A percentile compares a stretch with the other conserved stretches of the same genome.
These are phyloP conservation scores for Phytophthora aleatoria DNA, from an alignment of 352 stramenopile genomes.

Conservation along the genomic window DNA sequence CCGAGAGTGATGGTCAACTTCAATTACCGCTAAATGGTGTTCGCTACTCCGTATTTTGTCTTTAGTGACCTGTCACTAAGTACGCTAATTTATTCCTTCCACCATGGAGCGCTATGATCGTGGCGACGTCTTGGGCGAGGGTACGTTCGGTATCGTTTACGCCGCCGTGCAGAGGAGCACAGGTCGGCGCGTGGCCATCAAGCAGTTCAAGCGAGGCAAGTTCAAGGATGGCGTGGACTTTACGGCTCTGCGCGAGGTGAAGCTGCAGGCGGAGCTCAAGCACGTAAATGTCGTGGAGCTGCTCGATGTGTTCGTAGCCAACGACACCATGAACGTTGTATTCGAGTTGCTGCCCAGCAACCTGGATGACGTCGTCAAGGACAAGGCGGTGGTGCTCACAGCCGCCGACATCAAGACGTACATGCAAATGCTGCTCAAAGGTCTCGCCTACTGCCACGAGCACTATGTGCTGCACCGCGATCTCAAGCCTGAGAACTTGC, in stretches of 20 bases:
- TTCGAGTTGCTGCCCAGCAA: constrained; percentile 90
- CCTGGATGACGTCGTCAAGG: constrained; percentile 89
- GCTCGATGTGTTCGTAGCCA: constrained; percentile 87
- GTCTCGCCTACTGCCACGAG: constrained; percentile 79
- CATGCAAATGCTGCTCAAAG: constrained; percentile 87
- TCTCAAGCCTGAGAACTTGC: constrained; percentile 89
- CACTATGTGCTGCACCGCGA: constrained; percentile 88
- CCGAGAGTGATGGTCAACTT: constrained; percentile 24
- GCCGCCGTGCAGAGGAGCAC: constrained; percentile 79
- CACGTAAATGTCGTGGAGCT: constrained; percentile 87
- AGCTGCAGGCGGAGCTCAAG: constrained; percentile 87
- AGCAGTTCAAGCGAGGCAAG: constrained; percentile 90
- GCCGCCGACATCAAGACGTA: constrained; percentile 87
- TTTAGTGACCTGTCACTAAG: constrained; percentile 21
- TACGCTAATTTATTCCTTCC: neutral
- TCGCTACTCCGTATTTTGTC: neutral
- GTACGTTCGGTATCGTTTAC: constrained; percentile 90
- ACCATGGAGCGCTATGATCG: constrained; percentile 84
- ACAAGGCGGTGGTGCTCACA: constrained; percentile 86
- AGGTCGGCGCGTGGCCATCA: constrained; percentile 76
- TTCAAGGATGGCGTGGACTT: constrained; percentile 91
- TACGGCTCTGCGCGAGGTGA: constrained; percentile 89
- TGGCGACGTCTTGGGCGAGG: constrained; percentile 78
- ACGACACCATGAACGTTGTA: constrained; percentile 91
- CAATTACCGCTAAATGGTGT: constrained; percentile 18